Evolutionary conservation across 192 early-diverging fungal genomes (phyloP), one percentile per base, ranked within the genome.

Genomic region (Backusella circina): DNA sequence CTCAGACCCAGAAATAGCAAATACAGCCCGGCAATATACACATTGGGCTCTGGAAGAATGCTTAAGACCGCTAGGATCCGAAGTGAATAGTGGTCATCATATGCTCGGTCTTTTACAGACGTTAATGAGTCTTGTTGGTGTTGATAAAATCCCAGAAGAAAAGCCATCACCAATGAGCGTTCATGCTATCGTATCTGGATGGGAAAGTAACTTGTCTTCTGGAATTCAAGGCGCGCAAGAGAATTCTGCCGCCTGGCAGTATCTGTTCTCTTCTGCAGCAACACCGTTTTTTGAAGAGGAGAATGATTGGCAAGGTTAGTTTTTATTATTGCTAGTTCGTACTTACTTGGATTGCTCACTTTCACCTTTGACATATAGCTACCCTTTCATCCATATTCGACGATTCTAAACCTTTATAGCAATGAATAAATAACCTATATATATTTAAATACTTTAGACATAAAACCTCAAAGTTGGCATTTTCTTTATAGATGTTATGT

Each of bases 31-130:
- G 51, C 32, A 50, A 68, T 16, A 35, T 74, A 16, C 30, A 39
- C 30, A 69, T 74, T 18, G 54, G 54, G 54, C 54, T 4, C 54
- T 61, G 21, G 67, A 80, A 41, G 66, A 80, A 23, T 80, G 75
- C 35, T 36, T 80, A 13, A 44, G 37, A 26, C 79, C 79, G 5
- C 28, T 70, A 41, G 37, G 26, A 4, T 23, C 33, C 23, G 69
- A 70, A 12, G 12, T 70, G 10, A 70, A 26, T 10, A 47, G 26
- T 9, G 41, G 21, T 18, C n/a, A 35, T 30, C 69, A 47, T 38
- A 41, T 41, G 21, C 13, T 70, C 9, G 26, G 37, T 30, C 69
- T 70, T 31, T 41, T 70, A 12, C 33, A 44, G 26, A 47, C 41
- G 5, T 32, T 70, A 15, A 70, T 70, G 69, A 70, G 4, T 13